Conservation (phyloP, 768 basidiomycete genomes). For the Sporobolomyces pararoseus region DNA sequence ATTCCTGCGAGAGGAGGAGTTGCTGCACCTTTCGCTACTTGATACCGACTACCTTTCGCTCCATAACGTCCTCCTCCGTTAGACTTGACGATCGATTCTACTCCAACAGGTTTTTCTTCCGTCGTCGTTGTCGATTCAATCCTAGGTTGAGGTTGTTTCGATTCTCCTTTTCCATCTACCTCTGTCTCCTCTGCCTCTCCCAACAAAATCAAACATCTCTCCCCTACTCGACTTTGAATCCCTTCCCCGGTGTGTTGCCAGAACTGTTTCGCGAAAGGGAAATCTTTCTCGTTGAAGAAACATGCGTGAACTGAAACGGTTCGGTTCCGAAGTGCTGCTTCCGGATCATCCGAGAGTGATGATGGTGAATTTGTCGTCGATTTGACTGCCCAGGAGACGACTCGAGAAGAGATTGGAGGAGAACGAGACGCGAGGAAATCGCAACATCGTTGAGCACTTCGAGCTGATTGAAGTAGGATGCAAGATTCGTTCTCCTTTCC, state of each 20-base stretch:
- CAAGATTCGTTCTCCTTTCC: slow-evolving; percentile 66
- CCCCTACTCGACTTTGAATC: slow-evolving; percentile 80
- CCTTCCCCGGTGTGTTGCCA: slow-evolving; percentile 95
- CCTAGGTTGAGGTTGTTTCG: slow-evolving; percentile 12
- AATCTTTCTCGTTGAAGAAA: slow-evolving; percentile 64
- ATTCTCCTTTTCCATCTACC: slow-evolving; percentile 13
- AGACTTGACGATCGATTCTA: not conserved
- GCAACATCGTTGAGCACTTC: slow-evolving; percentile 69
- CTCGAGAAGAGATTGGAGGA: slow-evolving; percentile 61
- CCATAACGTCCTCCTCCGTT: slow-evolving; percentile 24
- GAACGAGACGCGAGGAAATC: slow-evolving; percentile 61
- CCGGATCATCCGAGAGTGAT: slow-evolving; percentile 4
- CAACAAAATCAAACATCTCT: slow-evolving; percentile 70
- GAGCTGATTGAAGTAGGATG: slow-evolving; percentile 72
- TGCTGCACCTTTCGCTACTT: slow-evolving; percentile 25
- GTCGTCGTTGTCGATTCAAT: not conserved
- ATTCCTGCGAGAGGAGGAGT: slow-evolving; percentile 22
- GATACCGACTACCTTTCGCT: slow-evolving; percentile 31
- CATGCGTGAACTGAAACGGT: slow-evolving; percentile 70
- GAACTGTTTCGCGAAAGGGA: slow-evolving; percentile 73
- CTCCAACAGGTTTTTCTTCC: not conserved
- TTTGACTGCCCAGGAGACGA: slow-evolving; percentile 65
- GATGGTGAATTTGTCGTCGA: slow-evolving; percentile 19
- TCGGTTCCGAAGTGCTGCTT: slow-evolving; percentile 14
- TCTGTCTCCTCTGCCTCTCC: slow-evolving; percentile 50